Base-by-base conservation (phyloP, 2,329 filamentous ascomycete species). In the Nigrograna mackinnonii region DNA sequence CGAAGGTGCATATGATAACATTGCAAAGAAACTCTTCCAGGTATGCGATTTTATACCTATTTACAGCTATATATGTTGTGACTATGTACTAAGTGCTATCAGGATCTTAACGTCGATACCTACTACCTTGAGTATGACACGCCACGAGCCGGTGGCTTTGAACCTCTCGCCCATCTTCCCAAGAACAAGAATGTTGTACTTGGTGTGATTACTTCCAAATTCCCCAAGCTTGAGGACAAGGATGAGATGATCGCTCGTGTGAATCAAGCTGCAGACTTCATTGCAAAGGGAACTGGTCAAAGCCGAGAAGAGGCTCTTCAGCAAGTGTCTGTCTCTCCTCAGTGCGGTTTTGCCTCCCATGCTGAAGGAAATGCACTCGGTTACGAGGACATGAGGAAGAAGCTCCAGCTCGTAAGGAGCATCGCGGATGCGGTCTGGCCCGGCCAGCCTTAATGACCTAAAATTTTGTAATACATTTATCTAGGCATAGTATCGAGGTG, bases 341-440 rank as follows among this genome's bases (percentile, higher is more conserved):
- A 68, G 38, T 68, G 66, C 34, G 66, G 66, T 5, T 68, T 68
- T 66, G 87, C 86, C 24, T 88, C 83, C 24, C 87, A 91, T 62
- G 82, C 85, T 53, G 83, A 79, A 56, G 87, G 87, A 0, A 90
- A 91, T 60, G 78, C 82, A 12, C 74, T 91, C 40, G 79, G 77
- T 17, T 74, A 82, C 49, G 80, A 87, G 34, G 86, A 87, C 48
- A 85, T 91, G 83, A 81, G 81, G 70, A 82, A 79, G 66, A 91
- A 91, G 74, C 69, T 91, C 57, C 74, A 79, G 52, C 70, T 91
- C 39, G 85, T 91, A 14, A 79, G 86, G 50, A 75, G 82, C 54
- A 82, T 91, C 57, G 86, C 87, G 3, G 80, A 90, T 60, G 81
- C 85, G 57, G 79, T 91, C 44, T 91, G 87, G 87, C 76, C 77